Evolutionary conservation across 495 filamentous ascomycete species (phyloP).

Genomic region (Hamigera avellanea): DNA sequence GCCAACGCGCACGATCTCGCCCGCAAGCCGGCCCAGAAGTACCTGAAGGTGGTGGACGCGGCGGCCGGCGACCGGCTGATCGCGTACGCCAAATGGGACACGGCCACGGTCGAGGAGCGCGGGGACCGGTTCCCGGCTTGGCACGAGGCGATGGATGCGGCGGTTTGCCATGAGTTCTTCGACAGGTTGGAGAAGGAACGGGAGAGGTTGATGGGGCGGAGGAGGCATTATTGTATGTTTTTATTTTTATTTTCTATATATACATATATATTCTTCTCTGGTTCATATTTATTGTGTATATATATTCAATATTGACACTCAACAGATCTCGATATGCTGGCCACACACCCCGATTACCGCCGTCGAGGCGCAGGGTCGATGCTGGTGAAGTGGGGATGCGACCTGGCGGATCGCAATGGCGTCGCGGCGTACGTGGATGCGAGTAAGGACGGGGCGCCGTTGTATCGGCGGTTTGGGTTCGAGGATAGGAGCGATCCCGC

Average conservation of each 20-base stretch:
- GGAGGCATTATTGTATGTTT: constrained; percentile 20
- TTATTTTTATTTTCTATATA: too few species aligned
- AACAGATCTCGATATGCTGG: constrained; percentile 35
- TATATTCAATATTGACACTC: background rate
- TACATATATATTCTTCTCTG: too few species aligned
- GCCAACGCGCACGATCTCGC: constrained; percentile 7
- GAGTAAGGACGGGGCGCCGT: constrained; percentile 13
- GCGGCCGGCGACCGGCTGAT: background rate
- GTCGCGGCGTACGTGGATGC: constrained; percentile 21
- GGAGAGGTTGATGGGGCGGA: constrained; percentile 11
- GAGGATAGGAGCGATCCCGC: constrained; percentile 15
- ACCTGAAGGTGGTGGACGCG: constrained; percentile 18
- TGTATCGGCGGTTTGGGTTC: constrained; percentile 23
- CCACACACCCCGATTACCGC: constrained; percentile 36
- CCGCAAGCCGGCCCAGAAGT: constrained; percentile 12
- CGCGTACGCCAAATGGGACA: too few species aligned
- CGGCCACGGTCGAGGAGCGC: constrained; percentile 2
- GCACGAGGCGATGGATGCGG: constrained; percentile 3
- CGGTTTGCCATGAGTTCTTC: constrained; percentile 16
- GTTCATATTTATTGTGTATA: constrained; percentile 2
- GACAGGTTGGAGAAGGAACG: constrained; percentile 9
- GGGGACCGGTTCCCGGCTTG: constrained; percentile 8
- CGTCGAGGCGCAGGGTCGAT: constrained; percentile 36
- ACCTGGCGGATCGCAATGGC: constrained; percentile 23
- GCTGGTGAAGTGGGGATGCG: constrained; percentile 39